Conservation (phyloP, 441 rosid species). For the Syzygium syzygioides region DNA sequence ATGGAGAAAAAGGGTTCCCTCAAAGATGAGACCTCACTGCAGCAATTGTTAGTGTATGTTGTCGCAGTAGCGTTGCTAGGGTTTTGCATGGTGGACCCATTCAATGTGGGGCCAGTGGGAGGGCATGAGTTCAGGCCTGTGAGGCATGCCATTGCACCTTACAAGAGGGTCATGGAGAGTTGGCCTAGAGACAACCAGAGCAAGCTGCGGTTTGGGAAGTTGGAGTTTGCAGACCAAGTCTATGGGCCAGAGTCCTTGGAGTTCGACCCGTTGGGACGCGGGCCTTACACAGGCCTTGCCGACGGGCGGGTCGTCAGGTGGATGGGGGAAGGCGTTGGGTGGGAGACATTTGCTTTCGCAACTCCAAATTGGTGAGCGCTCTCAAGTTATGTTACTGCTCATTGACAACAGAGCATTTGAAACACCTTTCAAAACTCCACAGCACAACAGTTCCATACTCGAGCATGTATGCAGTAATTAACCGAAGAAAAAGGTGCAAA, state of each 20-base stretch:
- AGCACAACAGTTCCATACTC: background rate
- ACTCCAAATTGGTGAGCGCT: constrained; percentile 67
- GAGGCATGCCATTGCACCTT: constrained; percentile 84
- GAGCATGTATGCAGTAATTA: background rate
- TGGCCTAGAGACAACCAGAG: constrained; percentile 91
- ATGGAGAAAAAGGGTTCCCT: constrained; percentile 61
- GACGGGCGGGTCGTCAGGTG: constrained; percentile 91
- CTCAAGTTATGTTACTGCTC: background rate
- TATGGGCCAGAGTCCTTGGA: constrained; percentile 93
- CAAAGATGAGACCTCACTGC: constrained; percentile 37
- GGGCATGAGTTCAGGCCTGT: constrained; percentile 76
- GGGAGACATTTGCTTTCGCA: constrained; percentile 87
- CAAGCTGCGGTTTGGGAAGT: constrained; percentile 54
- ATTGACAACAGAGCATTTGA: background rate
- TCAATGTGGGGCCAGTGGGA: constrained; percentile 68
- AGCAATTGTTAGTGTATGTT: constrained; percentile 46
- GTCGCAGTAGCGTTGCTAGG: constrained; percentile 41
- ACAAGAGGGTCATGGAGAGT: constrained; percentile 63
- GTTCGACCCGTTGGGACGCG: constrained; percentile 70
- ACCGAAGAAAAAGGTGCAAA: background rate
- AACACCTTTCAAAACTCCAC: background rate
- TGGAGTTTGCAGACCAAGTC: constrained; percentile 68
- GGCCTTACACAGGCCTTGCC: constrained; percentile 88
- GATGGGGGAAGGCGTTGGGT: constrained; percentile 82
- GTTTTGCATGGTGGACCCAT: constrained; percentile 62